phyloP scores from a whole-genome alignment of 768 basidiomycete species.

The Tylopilus sp. region DNA sequence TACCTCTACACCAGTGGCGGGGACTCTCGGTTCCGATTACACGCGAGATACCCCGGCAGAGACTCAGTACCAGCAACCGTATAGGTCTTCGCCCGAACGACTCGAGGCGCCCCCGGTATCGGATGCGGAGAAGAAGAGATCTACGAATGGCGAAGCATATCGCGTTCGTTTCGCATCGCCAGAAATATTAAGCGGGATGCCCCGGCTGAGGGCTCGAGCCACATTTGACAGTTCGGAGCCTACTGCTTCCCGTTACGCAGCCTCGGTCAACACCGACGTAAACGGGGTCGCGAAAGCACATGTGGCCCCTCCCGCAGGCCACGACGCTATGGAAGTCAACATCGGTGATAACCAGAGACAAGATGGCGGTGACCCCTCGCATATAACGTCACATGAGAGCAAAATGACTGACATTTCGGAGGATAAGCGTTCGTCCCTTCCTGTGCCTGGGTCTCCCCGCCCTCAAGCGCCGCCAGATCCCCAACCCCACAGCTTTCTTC shows the following conservation, averaged over 20 bases:
- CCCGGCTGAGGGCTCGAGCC: constrained; percentile 9
- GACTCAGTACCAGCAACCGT: constrained; percentile 17
- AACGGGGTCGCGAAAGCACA: background rate
- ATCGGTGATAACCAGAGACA: constrained; percentile 1
- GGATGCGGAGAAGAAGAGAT: constrained; percentile 13
- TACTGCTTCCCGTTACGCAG: background rate
- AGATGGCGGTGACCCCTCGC: background rate
- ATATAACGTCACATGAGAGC: background rate
- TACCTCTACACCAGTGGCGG: constrained; percentile 7
- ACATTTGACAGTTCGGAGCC: background rate
- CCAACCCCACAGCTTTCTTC: background rate
- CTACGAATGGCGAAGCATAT: constrained; percentile 14
- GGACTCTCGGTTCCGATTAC: constrained; percentile 3
- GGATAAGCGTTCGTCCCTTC: background rate
- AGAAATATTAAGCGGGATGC: constrained; percentile 20
- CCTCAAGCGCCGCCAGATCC: background rate
- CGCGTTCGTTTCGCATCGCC: constrained; percentile 33
- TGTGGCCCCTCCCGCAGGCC: background rate
- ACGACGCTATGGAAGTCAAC: constrained; percentile 25
- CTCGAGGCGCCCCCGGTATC: background rate
- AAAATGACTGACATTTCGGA: background rate
- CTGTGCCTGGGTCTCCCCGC: background rate
- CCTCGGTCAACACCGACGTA: background rate
- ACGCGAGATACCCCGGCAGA: constrained; percentile 26
- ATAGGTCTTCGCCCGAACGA: constrained; percentile 14